Base-by-base conservation (phyloP, 2,329 filamentous ascomycete species). In the Arthrobotrys musiformis region DNA sequence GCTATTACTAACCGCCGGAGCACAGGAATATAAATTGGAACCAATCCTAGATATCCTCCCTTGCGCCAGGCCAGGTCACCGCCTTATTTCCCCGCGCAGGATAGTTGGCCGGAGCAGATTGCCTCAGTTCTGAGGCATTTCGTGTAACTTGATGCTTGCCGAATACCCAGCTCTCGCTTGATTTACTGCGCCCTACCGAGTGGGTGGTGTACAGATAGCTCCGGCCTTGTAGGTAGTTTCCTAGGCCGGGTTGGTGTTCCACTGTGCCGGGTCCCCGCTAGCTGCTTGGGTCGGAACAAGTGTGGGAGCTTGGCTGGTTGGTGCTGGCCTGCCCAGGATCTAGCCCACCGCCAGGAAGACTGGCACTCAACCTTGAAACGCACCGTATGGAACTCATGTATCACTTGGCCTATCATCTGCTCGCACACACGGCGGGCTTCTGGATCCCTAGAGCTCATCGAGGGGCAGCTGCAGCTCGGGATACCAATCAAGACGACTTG, bases 41-140 rank as follows among this genome's bases (percentile, higher is more conserved):
- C n/a, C n/a, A n/a, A n/a, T n/a, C n/a, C 15, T 37, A 58, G n/a
- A n/a, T n/a, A 58, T 58, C 54, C 19, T 58, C 33, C 54, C 22
- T 11, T 40, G 17, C 13, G 28, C 50, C 50, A 35, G 28, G 6
- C 22, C 50, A 17, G 6, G 30, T 33, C 54, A 58, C 54, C 33
- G 54, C 54, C 54, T 37, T 58, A 33, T 15, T 17, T 19, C 30
- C 7, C 54, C 33, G 24, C 33, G 5, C 17, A 58, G n/a, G 33
- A 17, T 6, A 8, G 19, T 58, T 24, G 33, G 33, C n/a, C 13
- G 19, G 9, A 26, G 8, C n/a, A 3, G 54, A 40, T 40, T 22
- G 54, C 33, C 19, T 58, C 33, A 58, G 19, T 6, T 58, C 22
- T 58, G 33, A 58, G 54, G 54, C 26, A 40, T 40, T 26, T 26